These are phyloP conservation scores for Fusarium mundagurra DNA, from an alignment of 2,329 filamentous ascomycete species.

Conservation along the genomic window DNA sequence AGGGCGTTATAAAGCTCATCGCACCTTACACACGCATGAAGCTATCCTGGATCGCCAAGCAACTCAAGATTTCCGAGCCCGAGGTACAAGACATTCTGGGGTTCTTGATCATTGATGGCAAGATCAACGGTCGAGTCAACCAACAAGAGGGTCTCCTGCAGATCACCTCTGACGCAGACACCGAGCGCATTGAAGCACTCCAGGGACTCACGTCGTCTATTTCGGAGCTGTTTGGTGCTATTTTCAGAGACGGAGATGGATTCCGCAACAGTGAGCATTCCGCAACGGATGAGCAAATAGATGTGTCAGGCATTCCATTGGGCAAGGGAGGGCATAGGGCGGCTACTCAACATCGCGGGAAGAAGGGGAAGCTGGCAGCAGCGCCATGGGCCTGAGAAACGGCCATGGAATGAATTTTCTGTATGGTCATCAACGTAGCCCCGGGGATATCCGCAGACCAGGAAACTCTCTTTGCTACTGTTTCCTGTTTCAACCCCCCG, in stretches of 20 bases:
- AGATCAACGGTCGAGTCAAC: slow-evolving; percentile 88
- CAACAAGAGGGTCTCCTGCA: slow-evolving; percentile 86
- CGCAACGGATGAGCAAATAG: slow-evolving; percentile 44
- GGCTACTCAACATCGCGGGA: slow-evolving; percentile 19
- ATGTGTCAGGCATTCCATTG: slow-evolving; percentile 38
- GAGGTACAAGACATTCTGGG: slow-evolving; percentile 97
- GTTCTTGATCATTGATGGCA: slow-evolving; percentile 90
- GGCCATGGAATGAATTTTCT: neutral
- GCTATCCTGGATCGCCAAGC: slow-evolving; percentile 84
- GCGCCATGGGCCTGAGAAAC: slow-evolving; percentile 24
- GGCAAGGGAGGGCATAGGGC: slow-evolving; percentile 20
- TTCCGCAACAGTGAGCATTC: slow-evolving; percentile 55
- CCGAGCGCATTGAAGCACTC: slow-evolving; percentile 78
- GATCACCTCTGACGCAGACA: slow-evolving; percentile 78
- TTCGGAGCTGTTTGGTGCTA: slow-evolving; percentile 71
- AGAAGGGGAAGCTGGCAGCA: slow-evolving; percentile 36
- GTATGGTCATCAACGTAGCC: neutral
- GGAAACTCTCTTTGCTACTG: neutral
- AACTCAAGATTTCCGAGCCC: slow-evolving; percentile 83
- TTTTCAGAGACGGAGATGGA: slow-evolving; percentile 83
- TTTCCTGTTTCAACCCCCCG: neutral
- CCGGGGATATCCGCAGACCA: neutral
- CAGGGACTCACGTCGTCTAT: slow-evolving; percentile 78
- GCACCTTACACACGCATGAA: slow-evolving; percentile 95
- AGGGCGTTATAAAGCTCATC: slow-evolving; percentile 91